A percentile compares a stretch with the other conserved stretches of the same genome.
Evolutionary conservation across 352 stramenopile genomes (phyloP).

Genomic region (Phytophthora sojae): DNA sequence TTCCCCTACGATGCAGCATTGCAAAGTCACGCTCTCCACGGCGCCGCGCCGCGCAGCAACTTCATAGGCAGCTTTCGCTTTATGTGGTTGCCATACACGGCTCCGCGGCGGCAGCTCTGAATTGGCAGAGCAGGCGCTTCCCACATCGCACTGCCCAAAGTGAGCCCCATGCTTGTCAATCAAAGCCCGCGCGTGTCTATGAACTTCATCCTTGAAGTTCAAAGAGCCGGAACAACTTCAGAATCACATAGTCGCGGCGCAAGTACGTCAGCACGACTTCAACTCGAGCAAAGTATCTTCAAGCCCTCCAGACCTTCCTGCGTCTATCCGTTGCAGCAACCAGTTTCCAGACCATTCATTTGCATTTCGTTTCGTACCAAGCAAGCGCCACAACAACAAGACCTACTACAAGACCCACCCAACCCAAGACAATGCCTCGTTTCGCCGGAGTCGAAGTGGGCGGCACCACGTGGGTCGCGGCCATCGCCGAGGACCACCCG

Average conservation of each 20-base stretch:
- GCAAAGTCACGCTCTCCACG: neutral
- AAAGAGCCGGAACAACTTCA: constrained; percentile 22
- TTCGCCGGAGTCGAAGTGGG: constrained; percentile 91
- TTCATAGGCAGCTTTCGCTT: too few species aligned
- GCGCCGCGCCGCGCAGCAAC: neutral
- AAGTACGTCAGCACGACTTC: constrained; percentile 1
- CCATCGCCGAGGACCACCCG: constrained; percentile 89
- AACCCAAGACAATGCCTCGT: constrained; percentile 32
- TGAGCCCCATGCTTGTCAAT: too few species aligned
- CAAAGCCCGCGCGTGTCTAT: constrained; percentile 11
- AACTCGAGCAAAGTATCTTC: neutral
- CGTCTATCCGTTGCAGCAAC: too few species aligned
- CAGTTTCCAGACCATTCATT: neutral
- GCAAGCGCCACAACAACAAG: neutral
- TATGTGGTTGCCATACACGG: too few species aligned
- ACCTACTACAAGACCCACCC: too few species aligned
- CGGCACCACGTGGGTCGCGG: constrained; percentile 95
- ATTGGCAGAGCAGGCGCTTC: too few species aligned
- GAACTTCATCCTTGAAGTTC: constrained; percentile 10
- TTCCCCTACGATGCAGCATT: constrained; percentile 15
- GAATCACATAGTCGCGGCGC: constrained; percentile 12
- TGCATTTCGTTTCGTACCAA: neutral
- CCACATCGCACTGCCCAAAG: neutral
- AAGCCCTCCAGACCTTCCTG: neutral
- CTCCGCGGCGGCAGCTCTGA: too few species aligned